Evolutionary conservation across 176 grass and related monocot species (phyloP), one percentile per base, ranked within the genome.

Genomic region (Juncus effusus): DNA sequence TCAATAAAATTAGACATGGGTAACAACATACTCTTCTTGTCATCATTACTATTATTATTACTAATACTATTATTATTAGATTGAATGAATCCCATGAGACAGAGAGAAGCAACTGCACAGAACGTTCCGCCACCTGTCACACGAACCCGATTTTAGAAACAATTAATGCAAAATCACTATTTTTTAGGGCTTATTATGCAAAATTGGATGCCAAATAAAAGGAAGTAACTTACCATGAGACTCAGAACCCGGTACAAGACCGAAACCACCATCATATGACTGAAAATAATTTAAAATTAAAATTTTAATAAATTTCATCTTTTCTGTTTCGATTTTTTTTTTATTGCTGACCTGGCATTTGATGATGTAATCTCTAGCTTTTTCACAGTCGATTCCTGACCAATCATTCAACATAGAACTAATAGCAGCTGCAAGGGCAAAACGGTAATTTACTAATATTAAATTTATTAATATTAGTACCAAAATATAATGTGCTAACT

Each of bases 231-330:
- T 90, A 97, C 88, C 94, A 84, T 97, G 94, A 84, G 94, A 92
- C 76, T 97, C 94, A 38, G 80, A 88, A 82, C 88, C 83, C 16
- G 94, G 94, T 77, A 75, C 82, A 56, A 97, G 79, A 69, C 94
- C 88, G 79, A 97, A 97, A 62, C 88, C 94, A 76, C 94, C 94
- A 77, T 97, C 94, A 76, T 97, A 97, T 62, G 93, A 92, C 93
- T 97, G 82, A 52, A 88, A 28, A 16, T 69, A 88, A 67, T 7
- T 59, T 52, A 72, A 14, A 57, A 42, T 35, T 4, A 11, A 16
- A 16, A n/a, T 56, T 45, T 72, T 28, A 44, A 72, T 15, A 72
- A 44, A 56, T 38, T 54, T 53, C 44, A 47, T 47, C 51, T 40
- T 70, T 37, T 37, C 49, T 67, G 45, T 61, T 10, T n/a, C 11